phyloP scores from a whole-genome alignment of 2,329 filamentous ascomycete genomes.

The Blumeria graminis region DNA sequence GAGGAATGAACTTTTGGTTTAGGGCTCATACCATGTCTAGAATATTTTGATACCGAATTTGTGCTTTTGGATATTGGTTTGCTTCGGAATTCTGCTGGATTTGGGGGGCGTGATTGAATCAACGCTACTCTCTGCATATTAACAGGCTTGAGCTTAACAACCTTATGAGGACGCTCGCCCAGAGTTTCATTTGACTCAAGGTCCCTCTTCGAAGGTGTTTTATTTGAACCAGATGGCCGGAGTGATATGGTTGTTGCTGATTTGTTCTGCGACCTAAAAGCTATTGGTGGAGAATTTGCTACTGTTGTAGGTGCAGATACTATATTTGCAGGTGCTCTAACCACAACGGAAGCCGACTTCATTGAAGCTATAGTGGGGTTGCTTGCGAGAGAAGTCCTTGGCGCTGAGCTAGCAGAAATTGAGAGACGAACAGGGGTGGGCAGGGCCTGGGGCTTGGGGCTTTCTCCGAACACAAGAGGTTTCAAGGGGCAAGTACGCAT shows the following conservation, averaged over 20 bases:
- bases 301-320: neutral
- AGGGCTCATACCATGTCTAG: conserved; percentile 1
- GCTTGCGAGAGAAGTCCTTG: neutral
- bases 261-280: neutral
- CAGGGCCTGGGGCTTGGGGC: neutral
- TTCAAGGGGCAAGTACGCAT: conserved; percentile 9
- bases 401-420: neutral
- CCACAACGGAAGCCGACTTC: neutral
- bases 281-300: neutral
- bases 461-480: neutral
- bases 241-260: conserved; percentile 1
- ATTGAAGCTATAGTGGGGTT: neutral
- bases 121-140: conserved; percentile 4
- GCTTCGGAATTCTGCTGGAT: conserved; percentile 5
- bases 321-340: neutral
- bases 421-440: conserved; percentile 2
- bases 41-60: conserved; percentile 4
- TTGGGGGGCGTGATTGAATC: conserved; percentile 8
- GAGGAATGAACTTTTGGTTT: neutral
- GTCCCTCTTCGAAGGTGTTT: conserved; percentile 6
- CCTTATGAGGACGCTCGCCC: conserved; percentile 7
- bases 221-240: conserved; percentile 4
- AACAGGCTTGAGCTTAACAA: conserved; percentile 6
- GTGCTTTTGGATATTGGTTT: conserved; percentile 6
- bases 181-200: conserved; percentile 5